Conservation (phyloP, 805 yeast species). For the Yarrowia keelungensis region DNA sequence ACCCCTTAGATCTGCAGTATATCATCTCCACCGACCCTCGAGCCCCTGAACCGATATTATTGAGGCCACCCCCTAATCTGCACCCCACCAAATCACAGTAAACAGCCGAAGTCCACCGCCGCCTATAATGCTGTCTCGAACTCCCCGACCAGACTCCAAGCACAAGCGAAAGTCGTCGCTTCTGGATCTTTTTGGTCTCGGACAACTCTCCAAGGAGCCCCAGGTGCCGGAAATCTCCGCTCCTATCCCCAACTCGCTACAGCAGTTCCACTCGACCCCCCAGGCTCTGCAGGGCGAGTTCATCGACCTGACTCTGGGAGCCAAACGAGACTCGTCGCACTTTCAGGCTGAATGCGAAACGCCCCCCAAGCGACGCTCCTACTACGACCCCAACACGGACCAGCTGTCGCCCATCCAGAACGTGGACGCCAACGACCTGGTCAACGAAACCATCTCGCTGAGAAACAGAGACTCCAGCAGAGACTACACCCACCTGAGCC, state of each 20-base stretch:
- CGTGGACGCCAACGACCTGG: slow-evolving; percentile 7
- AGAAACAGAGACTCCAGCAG: slow-evolving; percentile 16
- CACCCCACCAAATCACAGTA: slow-evolving; percentile 15
- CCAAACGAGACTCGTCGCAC: slow-evolving; percentile 32
- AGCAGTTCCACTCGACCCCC: slow-evolving; percentile 8
- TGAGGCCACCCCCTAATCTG: not conserved
- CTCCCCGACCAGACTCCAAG: slow-evolving; percentile 21
- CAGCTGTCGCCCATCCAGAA: slow-evolving; percentile 32
- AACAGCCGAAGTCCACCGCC: not conserved
- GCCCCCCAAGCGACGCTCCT: slow-evolving; percentile 28
- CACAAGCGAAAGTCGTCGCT: slow-evolving; percentile 36
- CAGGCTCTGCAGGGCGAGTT: slow-evolving; percentile 13
- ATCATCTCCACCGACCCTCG: slow-evolving; percentile 4
- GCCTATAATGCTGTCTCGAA: slow-evolving; percentile 13
- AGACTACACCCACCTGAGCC: slow-evolving; percentile 11
- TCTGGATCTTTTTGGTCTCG: slow-evolving; percentile 17
- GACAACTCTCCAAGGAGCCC: slow-evolving; percentile 6
- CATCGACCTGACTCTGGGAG: slow-evolving; percentile 23
- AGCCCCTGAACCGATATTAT: slow-evolving; percentile 13
- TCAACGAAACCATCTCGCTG: slow-evolving; percentile 28
- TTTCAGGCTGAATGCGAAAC: slow-evolving; percentile 12
- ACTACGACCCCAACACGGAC: slow-evolving; percentile 32
- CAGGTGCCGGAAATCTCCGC: slow-evolving; percentile 24
- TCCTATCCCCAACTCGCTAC: slow-evolving; percentile 20
- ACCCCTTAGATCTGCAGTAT: slow-evolving; percentile 12